Base-by-base conservation (phyloP, 2,329 filamentous ascomycete genomes). In the Exophiala viscosa region DNA sequence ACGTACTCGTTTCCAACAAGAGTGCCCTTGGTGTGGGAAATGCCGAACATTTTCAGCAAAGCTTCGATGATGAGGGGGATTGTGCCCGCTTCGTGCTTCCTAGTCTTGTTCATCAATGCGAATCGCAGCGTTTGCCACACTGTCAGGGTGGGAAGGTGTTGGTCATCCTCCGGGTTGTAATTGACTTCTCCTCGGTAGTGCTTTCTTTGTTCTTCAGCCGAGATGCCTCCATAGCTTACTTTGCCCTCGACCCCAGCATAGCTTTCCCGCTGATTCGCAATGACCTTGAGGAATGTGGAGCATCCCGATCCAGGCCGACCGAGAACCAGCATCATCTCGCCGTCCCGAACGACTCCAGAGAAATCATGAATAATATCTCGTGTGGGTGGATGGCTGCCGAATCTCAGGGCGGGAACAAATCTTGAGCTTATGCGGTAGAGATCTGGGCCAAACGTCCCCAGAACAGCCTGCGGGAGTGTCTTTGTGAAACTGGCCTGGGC, bases 381-480 rank as follows among this genome's bases (percentile, higher is more conserved):
- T 13, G 76, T 76, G 28, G 77, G 73, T 3, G 74, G 75, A 15
- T 73, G 70, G 42, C 73, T 73, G 5, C 74, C 72, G 42, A 80
- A 68, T 35, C 69, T 72, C 13, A 82, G 54, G 15, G 72, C 70
- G 0, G 81, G 81, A 18, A 82, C 63, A 51, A 80, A 83, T 5
- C 72, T 65, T 31, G 73, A 74, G 11, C 90, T 61, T 5, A 88
- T 70, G 17, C 74, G 78, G 66, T 88, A 92, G 1, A 92, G 71
- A 67, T 92, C 88, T 0, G 88, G 88, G 0, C 88, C 88, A 66
- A 93, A 92, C 0, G 87, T 90, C 17, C 87, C 87, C 3, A 90
- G 57, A 34, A 92, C 76, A 2, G 88, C 88, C 58, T 88, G 80
- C 0, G 88, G 87, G 0, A 92, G 70, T 0, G 87, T 90, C 55